Evolutionary conservation across 805 yeast genomes (phyloP).

Genomic region (Metschnikowia henanensis): DNA sequence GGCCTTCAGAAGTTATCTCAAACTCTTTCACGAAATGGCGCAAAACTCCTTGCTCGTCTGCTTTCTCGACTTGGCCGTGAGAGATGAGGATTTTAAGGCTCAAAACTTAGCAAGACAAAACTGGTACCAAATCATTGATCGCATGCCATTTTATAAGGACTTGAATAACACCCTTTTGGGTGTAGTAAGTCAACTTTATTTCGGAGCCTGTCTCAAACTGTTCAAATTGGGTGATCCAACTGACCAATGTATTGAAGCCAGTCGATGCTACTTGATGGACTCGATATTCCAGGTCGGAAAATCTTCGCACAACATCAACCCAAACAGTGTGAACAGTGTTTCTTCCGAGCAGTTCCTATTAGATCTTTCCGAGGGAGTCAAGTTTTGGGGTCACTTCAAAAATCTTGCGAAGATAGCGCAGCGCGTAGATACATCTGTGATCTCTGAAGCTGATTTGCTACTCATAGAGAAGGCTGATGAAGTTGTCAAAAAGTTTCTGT

Average conservation of each 20-base stretch:
- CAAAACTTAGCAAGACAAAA: constrained; percentile 39
- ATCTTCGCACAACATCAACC: constrained; percentile 41
- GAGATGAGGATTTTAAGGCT: constrained; percentile 49
- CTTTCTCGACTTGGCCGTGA: constrained; percentile 49
- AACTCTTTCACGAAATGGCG: constrained; percentile 48
- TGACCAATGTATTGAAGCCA: constrained; percentile 26
- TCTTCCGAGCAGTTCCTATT: constrained; percentile 28
- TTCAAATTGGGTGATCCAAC: constrained; percentile 23
- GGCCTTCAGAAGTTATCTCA: constrained; percentile 64
- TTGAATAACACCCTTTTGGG: constrained; percentile 66
- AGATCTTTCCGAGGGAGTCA: constrained; percentile 34
- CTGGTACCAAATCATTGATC: constrained; percentile 59
- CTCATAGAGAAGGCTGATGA: constrained; percentile 30
- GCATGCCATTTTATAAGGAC: constrained; percentile 59
- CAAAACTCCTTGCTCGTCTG: constrained; percentile 56
- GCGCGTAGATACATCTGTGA: constrained; percentile 27
- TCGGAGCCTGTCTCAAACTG: constrained; percentile 41
- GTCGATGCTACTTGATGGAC: constrained; percentile 35
- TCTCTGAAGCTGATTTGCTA: constrained; percentile 24
- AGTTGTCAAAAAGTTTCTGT: constrained; percentile 6
- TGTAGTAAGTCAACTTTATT: constrained; percentile 53
- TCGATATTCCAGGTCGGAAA: constrained; percentile 38
- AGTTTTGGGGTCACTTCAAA: constrained; percentile 37
- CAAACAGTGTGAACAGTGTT: constrained; percentile 41
- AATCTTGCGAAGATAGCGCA: constrained; percentile 25